Base-by-base conservation (phyloP, 75 land plant genomes). In the Adiantum capillusveneris region DNA sequence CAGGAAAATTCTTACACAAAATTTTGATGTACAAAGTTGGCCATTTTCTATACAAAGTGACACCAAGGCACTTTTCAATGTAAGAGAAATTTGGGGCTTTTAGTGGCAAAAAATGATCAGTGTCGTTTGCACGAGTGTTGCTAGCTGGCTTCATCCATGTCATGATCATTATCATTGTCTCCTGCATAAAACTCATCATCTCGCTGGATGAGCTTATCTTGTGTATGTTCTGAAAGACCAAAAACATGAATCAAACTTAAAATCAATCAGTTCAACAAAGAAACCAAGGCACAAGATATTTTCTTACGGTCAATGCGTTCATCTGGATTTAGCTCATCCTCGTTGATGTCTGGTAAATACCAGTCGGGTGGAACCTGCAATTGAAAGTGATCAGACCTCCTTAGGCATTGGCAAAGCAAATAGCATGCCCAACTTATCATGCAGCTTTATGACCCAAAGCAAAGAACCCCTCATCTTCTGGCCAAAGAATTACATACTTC, bases 151-250 rank as follows among this genome's bases (percentile, higher is more conserved):
- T 75, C 83, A 42, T 72, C 83, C 85, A 81, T 75, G 24, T 76
- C 74, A 37, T 81, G 90, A 71, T 95, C 99, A 63, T 87, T 78
- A 29, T 95, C 99, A 60, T 90, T 78, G 44, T 90, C 97, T 14
- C 88, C 99, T 44, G 79, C 92, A 58, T 87, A 95, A 69, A 77
- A 95, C 67, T 95, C 99, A 64, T 95, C 97, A 62, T 95, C 97
- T n/a, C 88, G 67, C 68, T 90, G 96, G 37, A 95, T 75, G 57
- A 79, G 85, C 66, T 82, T 95, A 75, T 95, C 99, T 71, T 78
- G 75, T 12, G 77, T 82, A 60, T 80, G 84, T 74, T 84, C 99
- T 95, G 90, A 13, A 68, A 68, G 34, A 14, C 11, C 19, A 54
- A 28, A n/a, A n/a, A 53, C 11, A 25, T 51, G 20, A 28, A 44